A percentile compares a stretch with the other conserved stretches of the same genome.
Conservation (phyloP, 2,329 filamentous ascomycete species). For the Camptophora hylomeconis region DNA sequence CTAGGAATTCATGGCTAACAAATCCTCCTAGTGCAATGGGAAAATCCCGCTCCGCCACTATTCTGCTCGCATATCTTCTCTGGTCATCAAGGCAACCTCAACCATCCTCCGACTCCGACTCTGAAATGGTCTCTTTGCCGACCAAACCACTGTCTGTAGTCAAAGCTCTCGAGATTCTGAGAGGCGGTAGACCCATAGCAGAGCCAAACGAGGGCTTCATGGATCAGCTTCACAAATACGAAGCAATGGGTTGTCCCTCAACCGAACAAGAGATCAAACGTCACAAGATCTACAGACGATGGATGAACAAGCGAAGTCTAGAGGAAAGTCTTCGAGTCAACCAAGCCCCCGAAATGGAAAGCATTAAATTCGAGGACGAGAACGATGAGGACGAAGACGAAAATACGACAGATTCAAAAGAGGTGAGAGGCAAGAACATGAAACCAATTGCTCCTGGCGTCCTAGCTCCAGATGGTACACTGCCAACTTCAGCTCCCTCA, state of each 20-base stretch:
- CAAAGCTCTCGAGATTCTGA: slow-evolving; percentile 54
- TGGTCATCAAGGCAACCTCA: slow-evolving; percentile 24
- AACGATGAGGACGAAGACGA: slow-evolving; percentile 24
- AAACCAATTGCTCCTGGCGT: slow-evolving; percentile 1
- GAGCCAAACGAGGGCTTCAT: slow-evolving; percentile 91
- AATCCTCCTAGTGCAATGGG: slow-evolving; percentile 69
- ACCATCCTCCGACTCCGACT: slow-evolving; percentile 20
- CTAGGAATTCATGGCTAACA: slow-evolving; percentile 6
- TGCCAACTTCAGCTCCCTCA: not conserved
- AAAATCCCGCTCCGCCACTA: slow-evolving; percentile 80
- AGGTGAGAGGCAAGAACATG: slow-evolving; percentile 1
- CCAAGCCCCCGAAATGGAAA: slow-evolving; percentile 61
- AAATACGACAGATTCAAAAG: slow-evolving; percentile 1
- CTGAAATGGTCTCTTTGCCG: slow-evolving; percentile 31
- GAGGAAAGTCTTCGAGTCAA: slow-evolving; percentile 58
- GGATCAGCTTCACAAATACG: slow-evolving; percentile 74
- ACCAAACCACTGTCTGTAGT: slow-evolving; percentile 33
- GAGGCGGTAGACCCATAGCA: slow-evolving; percentile 58
- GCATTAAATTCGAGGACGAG: slow-evolving; percentile 60
- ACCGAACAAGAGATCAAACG: slow-evolving; percentile 42
- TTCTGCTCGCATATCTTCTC: slow-evolving; percentile 75
- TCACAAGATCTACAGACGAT: slow-evolving; percentile 68
- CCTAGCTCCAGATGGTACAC: slow-evolving; percentile 1
- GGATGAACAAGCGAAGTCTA: slow-evolving; percentile 54
- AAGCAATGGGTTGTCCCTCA: slow-evolving; percentile 69